Base-by-base conservation (phyloP, 306 rosid genomes). In the Trifolium dubium region DNA sequence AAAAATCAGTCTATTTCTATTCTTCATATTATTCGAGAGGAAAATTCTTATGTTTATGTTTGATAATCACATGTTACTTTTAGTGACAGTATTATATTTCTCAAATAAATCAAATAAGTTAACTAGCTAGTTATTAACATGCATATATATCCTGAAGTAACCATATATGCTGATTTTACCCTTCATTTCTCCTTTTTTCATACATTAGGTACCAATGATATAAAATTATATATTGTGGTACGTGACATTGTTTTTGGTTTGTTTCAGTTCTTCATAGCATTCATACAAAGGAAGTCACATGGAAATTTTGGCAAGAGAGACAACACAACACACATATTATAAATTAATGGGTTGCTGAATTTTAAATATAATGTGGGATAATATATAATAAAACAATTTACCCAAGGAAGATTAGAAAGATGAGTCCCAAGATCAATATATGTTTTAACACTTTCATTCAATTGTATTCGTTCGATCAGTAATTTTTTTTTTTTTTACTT, bases 281-380 rank as follows among this genome's bases (percentile, higher is more conserved):
- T 61, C 30, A 56, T 8, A 19, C 46, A 60, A 49, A 49, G 35
- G 50, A 35, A 69, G 28, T 49, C 71, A 69, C 23, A 8, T 46
- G 43, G 31, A 23, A 41, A 75, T 6, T n/a, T 23, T 2, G 50
- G 32, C 13, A 19, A 15, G 53, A 35, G 35, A 65, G 58, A 6
- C 53, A 46, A 14, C 2, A 15, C 37, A 17, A 60, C 43, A 75
- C 71, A 23, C 31, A 51, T 17, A 15, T 15, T 51, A 13, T 46
- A 46, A 6, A 51, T 15, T 17, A 17, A 51, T 51, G 81, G 32
- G 37, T 50, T 63, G 67, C 3, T 10, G 59, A 18, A 43, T 62
- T 47, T 47, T 62, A 62, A 44, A 58, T 68, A 56, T 14, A 11
- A 19, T 53, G 19, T 23, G 43, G n/a, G 37, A 69, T 3, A 77